Evolutionary conservation across 108 stramenopile genomes (phyloP).

Genomic region (Cyclostephanos tholiformis): DNA sequence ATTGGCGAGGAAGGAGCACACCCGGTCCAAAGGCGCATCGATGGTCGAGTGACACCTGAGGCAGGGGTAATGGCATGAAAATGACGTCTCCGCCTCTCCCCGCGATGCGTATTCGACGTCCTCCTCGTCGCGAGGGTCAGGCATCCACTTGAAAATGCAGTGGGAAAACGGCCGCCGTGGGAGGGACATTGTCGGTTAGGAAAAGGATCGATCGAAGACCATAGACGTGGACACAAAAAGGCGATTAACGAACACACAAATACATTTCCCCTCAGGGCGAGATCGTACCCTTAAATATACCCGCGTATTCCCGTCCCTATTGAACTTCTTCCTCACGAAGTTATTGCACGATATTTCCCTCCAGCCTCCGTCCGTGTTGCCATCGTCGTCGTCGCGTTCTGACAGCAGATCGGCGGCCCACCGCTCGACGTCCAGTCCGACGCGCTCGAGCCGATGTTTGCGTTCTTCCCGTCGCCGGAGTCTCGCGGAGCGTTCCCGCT

Average conservation of each 20-base stretch:
- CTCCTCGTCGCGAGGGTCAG: constrained; percentile 67
- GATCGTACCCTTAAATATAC: constrained; percentile 74
- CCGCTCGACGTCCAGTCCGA: constrained; percentile 69
- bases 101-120: constrained; percentile 23
- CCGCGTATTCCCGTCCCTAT: constrained; percentile 57
- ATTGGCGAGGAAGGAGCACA: constrained; percentile 76
- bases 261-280: too few species aligned
- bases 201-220: not conserved
- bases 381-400: constrained; percentile 19
- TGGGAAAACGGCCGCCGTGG: too few species aligned
- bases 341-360: constrained; percentile 69
- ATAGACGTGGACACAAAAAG: too few species aligned
- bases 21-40: constrained; percentile 81
- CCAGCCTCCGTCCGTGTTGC: constrained; percentile 60
- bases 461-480: constrained; percentile 1
- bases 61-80: constrained; percentile 72
- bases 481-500: constrained; percentile 11
- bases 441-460: constrained; percentile 51
- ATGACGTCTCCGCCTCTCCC: not conserved
- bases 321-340: constrained; percentile 61
- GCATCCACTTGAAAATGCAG: constrained; percentile 65
- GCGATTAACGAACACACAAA: too few species aligned
- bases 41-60: constrained; percentile 70
- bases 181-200: not conserved
- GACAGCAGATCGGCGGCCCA: constrained; percentile 68